A percentile compares a stretch with the other conserved stretches of the same genome.
Evolutionary conservation across 2,329 filamentous ascomycete genomes (phyloP).

Genomic region (Paracamarosporium sp.): DNA sequence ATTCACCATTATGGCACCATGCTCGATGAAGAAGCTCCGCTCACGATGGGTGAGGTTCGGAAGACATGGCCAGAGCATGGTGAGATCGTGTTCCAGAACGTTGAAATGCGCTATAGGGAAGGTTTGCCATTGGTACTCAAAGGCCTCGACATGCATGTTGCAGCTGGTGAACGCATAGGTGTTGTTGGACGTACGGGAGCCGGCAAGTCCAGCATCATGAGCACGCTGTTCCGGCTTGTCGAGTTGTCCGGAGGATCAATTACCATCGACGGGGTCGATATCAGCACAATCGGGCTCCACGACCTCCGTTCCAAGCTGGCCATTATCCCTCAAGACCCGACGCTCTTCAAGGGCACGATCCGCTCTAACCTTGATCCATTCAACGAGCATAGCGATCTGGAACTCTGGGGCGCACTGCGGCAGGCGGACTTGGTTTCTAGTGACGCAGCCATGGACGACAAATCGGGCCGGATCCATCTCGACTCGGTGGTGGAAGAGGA

Average conservation of each 20-base stretch:
- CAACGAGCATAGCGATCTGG: slow-evolving; percentile 76
- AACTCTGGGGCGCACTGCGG: slow-evolving; percentile 78
- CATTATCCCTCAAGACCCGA: slow-evolving; percentile 86
- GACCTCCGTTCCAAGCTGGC: slow-evolving; percentile 78
- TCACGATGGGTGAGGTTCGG: slow-evolving; percentile 75
- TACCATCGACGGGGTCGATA: slow-evolving; percentile 61
- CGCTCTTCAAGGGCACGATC: slow-evolving; percentile 81
- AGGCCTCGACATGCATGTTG: slow-evolving; percentile 68
- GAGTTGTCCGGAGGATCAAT: slow-evolving; percentile 57
- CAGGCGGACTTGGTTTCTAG: slow-evolving; percentile 73
- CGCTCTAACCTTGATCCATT: slow-evolving; percentile 83
- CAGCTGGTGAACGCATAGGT: slow-evolving; percentile 78
- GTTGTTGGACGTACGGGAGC: slow-evolving; percentile 83
- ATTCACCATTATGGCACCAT: slow-evolving; percentile 87
- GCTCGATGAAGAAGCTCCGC: slow-evolving; percentile 87
- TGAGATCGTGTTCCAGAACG: slow-evolving; percentile 63
- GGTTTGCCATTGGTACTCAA: slow-evolving; percentile 58
- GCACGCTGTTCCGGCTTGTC: slow-evolving; percentile 75
- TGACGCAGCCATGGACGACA: slow-evolving; percentile 55
- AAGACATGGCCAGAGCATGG: slow-evolving; percentile 85
- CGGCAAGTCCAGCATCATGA: slow-evolving; percentile 85
- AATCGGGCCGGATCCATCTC: slow-evolving; percentile 73
- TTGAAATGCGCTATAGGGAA: slow-evolving; percentile 59
- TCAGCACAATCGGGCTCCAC: slow-evolving; percentile 75
- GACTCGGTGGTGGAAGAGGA: slow-evolving; percentile 90